Percentiles rank a stretch among this genome's conserved stretches.
phyloP scores from a whole-genome alignment of 2,329 filamentous ascomycete genomes.

The Lachnellula suecica region DNA sequence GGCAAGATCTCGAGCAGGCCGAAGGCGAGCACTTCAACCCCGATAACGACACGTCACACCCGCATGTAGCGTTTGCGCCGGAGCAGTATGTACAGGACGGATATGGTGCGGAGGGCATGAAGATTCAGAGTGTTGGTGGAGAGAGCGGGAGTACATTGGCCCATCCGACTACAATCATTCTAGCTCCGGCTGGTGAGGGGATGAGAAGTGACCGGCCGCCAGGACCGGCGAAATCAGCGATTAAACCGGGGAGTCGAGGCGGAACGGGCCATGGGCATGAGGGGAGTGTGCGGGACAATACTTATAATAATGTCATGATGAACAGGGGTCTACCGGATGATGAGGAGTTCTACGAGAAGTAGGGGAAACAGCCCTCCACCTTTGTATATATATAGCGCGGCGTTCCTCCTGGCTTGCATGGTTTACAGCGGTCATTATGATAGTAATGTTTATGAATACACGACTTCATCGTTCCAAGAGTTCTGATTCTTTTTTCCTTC shows the following conservation, averaged over 20 bases:
- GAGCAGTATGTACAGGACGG: neutral
- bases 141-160: neutral
- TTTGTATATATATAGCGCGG: too few species aligned
- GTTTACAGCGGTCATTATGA: too few species aligned
- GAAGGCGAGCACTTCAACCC: neutral
- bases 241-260: neutral
- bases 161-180: neutral
- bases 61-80: neutral
- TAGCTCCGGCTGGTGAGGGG: too few species aligned
- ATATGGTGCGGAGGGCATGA: neutral
- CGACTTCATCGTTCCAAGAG: too few species aligned
- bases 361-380: too few species aligned
- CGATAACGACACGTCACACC: neutral
- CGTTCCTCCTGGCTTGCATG: too few species aligned
- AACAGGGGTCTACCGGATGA: neutral
- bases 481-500: too few species aligned
- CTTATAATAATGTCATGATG: neutral
- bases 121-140: too few species aligned
- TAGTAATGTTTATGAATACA: too few species aligned
- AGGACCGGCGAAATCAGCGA: neutral
- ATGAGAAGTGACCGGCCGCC: neutral
- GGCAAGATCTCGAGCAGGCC: neutral
- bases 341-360: neutral
- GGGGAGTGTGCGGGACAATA: neutral
- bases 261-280: neutral